Evolutionary conservation across 2,329 filamentous ascomycete genomes (phyloP).

Genomic region (Chrysoporthe cubensis): DNA sequence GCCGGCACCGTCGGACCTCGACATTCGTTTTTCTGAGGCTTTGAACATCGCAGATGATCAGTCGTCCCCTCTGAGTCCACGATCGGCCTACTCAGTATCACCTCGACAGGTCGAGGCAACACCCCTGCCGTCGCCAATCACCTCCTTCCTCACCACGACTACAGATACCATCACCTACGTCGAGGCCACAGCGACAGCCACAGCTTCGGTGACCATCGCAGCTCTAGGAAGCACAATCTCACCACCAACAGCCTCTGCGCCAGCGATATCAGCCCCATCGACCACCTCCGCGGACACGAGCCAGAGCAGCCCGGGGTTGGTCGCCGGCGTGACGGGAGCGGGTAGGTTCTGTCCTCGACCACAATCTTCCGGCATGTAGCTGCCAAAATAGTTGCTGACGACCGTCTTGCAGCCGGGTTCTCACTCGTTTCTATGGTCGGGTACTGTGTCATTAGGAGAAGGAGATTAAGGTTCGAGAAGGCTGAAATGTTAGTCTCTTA

Average conservation of each 20-base stretch:
- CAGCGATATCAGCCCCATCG: background rate
- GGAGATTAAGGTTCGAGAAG: background rate
- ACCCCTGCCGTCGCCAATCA: background rate
- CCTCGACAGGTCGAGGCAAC: background rate
- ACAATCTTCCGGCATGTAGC: background rate
- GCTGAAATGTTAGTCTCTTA: background rate
- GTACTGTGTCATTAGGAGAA: background rate
- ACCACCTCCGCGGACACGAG: background rate
- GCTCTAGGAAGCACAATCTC: background rate
- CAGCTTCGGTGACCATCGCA: background rate
- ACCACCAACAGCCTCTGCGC: background rate
- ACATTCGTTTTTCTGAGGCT: background rate
- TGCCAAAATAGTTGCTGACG: background rate
- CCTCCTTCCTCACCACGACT: background rate
- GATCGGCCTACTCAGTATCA: background rate
- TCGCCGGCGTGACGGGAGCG: background rate
- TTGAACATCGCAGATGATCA: background rate
- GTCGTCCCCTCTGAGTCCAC: background rate
- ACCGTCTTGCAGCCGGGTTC: background rate
- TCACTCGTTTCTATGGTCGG: background rate
- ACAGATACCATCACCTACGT: background rate
- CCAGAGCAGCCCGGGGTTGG: background rate
- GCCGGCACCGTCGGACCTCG: background rate
- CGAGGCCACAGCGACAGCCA: background rate
- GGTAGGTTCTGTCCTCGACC: background rate